Conservation (phyloP, 2,329 filamentous ascomycete species). For the Epichloe gansuensis region DNA sequence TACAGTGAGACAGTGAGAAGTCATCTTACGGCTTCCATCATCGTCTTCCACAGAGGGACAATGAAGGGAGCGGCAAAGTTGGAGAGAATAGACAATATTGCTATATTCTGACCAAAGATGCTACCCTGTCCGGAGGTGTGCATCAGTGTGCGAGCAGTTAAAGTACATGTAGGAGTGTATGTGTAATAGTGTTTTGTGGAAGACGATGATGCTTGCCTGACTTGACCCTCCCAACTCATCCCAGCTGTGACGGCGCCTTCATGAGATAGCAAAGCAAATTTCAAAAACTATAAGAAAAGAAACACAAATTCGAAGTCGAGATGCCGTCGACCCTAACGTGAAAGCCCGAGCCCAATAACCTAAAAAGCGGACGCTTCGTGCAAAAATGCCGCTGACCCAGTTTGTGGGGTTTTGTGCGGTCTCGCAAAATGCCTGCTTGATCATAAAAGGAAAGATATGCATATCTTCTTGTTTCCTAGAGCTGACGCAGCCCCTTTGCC, state of each 20-base stretch:
- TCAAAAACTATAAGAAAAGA: constrained; percentile 6
- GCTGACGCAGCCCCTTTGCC: constrained; percentile 13
- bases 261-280: constrained; percentile 3
- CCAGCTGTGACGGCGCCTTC: constrained; percentile 3
- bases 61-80: constrained; percentile 22
- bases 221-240: constrained; percentile 19
- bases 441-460: constrained; percentile 13
- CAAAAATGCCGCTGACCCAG: constrained; percentile 15
- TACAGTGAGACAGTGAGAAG: constrained; percentile 9
- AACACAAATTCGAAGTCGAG: constrained; percentile 4
- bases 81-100: constrained; percentile 26
- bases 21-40: constrained; percentile 47
- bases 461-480: constrained; percentile 16
- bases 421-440: constrained; percentile 20
- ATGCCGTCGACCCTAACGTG: constrained; percentile 7
- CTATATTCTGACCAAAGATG: constrained; percentile 30
- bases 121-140: constrained; percentile 18
- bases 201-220: constrained; percentile 61
- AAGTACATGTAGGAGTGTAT: constrained; percentile 44
- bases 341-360: constrained; percentile 11
- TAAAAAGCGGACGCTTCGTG: constrained; percentile 18
- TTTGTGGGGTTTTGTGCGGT: constrained; percentile 13
- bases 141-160: constrained; percentile 32
- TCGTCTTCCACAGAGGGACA: constrained; percentile 43
- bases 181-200: constrained; percentile 30